These are phyloP conservation scores for Xanthoparmelia taractica DNA, from an alignment of 495 filamentous ascomycete species.

Conservation along the genomic window DNA sequence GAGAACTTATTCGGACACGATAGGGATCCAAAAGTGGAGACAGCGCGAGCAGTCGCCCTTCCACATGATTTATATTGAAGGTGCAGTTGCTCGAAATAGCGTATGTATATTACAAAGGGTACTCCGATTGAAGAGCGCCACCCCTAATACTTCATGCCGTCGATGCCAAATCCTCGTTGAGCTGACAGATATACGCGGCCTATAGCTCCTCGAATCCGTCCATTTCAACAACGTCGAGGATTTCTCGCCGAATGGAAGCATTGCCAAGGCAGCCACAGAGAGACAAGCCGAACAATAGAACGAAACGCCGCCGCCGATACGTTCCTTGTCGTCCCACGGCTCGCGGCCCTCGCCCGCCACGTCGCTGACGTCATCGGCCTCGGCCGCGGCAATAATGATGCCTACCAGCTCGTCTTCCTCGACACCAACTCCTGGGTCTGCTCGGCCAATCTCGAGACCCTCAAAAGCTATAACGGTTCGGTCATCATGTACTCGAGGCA, in stretches of 20 bases:
- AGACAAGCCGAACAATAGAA: background rate
- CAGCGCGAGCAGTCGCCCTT: constrained; percentile 18
- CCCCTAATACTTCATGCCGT: background rate
- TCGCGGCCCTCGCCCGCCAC: constrained; percentile 16
- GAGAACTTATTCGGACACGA: constrained; percentile 12
- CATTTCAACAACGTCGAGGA: constrained; percentile 6
- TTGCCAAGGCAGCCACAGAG: background rate
- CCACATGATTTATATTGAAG: constrained; percentile 28
- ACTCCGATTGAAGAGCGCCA: background rate
- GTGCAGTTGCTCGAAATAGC: constrained; percentile 22
- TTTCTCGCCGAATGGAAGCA: background rate
- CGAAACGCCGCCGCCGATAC: background rate
- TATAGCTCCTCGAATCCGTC: constrained; percentile 19
- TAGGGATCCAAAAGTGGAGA: constrained; percentile 25
- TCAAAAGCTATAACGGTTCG: background rate
- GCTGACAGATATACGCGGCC: constrained; percentile 18
- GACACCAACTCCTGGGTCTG: constrained; percentile 29
- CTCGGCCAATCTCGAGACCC: constrained; percentile 22
- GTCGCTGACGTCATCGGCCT: constrained; percentile 26
- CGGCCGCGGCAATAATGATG: constrained; percentile 9
- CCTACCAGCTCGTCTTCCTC: constrained; percentile 30
- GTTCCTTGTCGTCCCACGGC: constrained; percentile 13
- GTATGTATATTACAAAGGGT: constrained; percentile 14
- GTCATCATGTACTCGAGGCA: constrained; percentile 15
- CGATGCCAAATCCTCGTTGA: constrained; percentile 23